Conservation (phyloP, 805 yeast genomes). For the Kodamaea kakaduensis region DNA sequence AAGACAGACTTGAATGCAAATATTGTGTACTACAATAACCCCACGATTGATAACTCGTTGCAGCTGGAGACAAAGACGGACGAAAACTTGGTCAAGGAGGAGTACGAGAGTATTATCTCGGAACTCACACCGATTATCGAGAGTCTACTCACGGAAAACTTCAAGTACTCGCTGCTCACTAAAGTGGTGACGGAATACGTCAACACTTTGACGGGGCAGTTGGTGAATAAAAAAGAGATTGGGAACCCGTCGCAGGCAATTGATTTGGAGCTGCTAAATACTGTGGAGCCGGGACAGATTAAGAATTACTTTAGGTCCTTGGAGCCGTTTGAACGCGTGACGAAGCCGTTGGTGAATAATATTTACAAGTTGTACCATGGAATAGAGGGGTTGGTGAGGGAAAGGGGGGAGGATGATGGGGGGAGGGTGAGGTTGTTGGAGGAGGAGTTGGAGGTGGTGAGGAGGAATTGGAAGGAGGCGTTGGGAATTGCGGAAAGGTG, state of each 20-base stretch:
- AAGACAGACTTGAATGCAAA: constrained; percentile 18
- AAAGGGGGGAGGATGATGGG: background rate
- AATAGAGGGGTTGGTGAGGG: no score
- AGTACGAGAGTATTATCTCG: constrained; percentile 30
- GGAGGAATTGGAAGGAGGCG: constrained; percentile 38
- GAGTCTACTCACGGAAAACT: constrained; percentile 34
- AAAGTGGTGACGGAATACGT: constrained; percentile 27
- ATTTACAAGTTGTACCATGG: constrained; percentile 34
- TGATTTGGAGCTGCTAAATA: constrained; percentile 19
- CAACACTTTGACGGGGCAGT: constrained; percentile 22
- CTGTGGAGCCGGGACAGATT: constrained; percentile 13
- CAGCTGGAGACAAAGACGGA: constrained; percentile 5
- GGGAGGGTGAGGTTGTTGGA: constrained; percentile 19
- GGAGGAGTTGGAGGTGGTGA: constrained; percentile 31
- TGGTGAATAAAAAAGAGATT: constrained; percentile 18
- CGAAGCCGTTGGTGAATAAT: constrained; percentile 33
- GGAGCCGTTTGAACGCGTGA: constrained; percentile 32
- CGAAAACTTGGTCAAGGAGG: constrained; percentile 12
- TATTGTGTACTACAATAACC: constrained; percentile 29
- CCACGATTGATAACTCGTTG: constrained; percentile 25
- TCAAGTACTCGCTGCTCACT: constrained; percentile 31
- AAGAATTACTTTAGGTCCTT: constrained; percentile 26
- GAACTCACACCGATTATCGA: constrained; percentile 35
- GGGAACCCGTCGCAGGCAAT: constrained; percentile 31
- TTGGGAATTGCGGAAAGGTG: constrained; percentile 36